Evolutionary conservation across 176 grass and related monocot genomes (phyloP).

Genomic region (Carex pumila): DNA sequence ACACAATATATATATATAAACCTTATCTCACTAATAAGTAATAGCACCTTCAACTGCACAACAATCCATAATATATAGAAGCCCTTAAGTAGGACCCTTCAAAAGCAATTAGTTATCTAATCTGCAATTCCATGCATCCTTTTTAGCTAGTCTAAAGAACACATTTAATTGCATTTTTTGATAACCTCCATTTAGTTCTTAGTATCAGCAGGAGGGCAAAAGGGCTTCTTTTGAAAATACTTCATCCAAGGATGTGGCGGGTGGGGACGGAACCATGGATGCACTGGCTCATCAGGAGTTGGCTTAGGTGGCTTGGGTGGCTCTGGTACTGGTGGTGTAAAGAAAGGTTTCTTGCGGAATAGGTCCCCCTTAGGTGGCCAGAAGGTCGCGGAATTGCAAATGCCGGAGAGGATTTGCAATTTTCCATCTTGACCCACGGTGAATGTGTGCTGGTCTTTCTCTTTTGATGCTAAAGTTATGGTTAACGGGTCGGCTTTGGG

Average conservation of each 20-base stretch:
- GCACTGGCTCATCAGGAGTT: not conserved
- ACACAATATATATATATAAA: not conserved
- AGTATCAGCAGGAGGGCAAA: conserved; percentile 8
- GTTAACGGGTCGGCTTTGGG: conserved; percentile 8
- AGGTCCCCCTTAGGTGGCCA: conserved; percentile 16
- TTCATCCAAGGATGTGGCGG: not conserved
- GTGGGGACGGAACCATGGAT: not conserved
- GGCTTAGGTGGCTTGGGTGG: not conserved
- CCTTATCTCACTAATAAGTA: not conserved
- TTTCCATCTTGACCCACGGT: conserved; percentile 3
- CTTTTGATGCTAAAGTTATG: conserved; percentile 10
- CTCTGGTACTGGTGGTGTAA: not conserved
- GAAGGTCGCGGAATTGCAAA: conserved; percentile 7
- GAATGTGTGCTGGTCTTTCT: conserved; percentile 17
- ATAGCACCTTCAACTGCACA: not conserved
- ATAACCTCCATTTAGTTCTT: conserved; percentile 4
- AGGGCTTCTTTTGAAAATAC: conserved; percentile 14
- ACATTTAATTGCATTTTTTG: not conserved
- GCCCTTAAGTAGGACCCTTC: not conserved
- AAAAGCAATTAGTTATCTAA: not conserved
- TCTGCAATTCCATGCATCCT: not conserved
- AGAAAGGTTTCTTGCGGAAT: conserved; percentile 1
- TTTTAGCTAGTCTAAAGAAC: not conserved
- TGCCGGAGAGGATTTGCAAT: conserved; percentile 1
- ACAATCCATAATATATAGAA: not conserved